A percentile compares a stretch with the other conserved stretches of the same genome.
Conservation (phyloP, 1,284 basidiomycete genomes). For the Leccinum subrobustum region DNA sequence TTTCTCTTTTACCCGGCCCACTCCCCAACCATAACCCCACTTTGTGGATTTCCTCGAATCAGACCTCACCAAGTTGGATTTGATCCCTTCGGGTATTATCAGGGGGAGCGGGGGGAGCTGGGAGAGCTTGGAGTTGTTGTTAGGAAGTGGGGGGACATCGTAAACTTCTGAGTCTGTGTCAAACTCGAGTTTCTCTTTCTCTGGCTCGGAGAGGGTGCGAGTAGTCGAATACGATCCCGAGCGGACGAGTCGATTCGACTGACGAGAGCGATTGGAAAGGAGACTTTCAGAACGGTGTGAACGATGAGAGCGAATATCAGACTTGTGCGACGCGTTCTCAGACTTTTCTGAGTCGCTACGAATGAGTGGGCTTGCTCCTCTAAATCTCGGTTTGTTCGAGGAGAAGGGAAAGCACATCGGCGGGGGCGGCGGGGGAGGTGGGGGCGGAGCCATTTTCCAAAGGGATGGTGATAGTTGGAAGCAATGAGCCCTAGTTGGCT, state of each 20-base stretch:
- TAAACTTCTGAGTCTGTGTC: constrained; percentile 58
- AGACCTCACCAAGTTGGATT: constrained; percentile 43
- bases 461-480: constrained; percentile 14
- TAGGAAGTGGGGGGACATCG: constrained; percentile 34
- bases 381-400: constrained; percentile 31
- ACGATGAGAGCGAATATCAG: constrained; percentile 31
- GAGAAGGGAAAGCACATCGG: constrained; percentile 57
- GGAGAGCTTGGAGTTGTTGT: constrained; percentile 27
- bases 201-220: constrained; percentile 31
- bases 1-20: constrained; percentile 58
- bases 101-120: constrained; percentile 4
- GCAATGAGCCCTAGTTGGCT: constrained; percentile 18
- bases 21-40: constrained; percentile 70
- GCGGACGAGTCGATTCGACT: constrained; percentile 30
- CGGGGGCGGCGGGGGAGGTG: constrained; percentile 51
- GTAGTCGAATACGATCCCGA: constrained; percentile 35
- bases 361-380: constrained; percentile 33
- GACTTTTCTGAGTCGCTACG: constrained; percentile 36
- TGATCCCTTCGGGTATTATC: constrained; percentile 35
- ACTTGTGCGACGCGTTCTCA: constrained; percentile 26
- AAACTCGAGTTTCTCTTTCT: constrained; percentile 52
- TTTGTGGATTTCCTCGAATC: constrained; percentile 51
- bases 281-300: constrained; percentile 25
- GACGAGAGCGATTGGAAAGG: constrained; percentile 24
- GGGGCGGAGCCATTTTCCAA: constrained; percentile 40